A percentile compares a stretch with the other conserved stretches of the same genome.
These are phyloP conservation scores for Globisporangium lucens DNA, from an alignment of 352 stramenopile genomes.

Conservation along the genomic window DNA sequence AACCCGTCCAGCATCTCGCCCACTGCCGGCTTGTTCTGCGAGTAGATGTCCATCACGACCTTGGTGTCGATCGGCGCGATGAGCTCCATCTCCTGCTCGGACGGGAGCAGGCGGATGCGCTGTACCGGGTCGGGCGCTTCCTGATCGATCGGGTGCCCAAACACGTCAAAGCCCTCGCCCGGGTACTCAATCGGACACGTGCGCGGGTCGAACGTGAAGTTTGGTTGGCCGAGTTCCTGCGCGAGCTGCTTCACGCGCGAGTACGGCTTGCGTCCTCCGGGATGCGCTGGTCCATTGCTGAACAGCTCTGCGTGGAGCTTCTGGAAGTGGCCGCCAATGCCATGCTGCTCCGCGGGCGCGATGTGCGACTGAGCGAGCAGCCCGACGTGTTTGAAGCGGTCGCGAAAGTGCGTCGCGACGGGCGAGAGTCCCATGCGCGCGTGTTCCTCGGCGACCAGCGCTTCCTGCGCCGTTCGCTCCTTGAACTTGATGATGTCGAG, in stretches of 20 bases:
- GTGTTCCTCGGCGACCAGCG: constrained; percentile 37
- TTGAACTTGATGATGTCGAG: constrained; percentile 64
- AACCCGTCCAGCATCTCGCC: constrained; percentile 73
- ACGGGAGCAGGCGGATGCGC: constrained; percentile 42
- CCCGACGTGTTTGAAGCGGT: constrained; percentile 64
- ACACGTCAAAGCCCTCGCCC: constrained; percentile 35
- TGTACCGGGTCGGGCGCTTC: constrained; percentile 11
- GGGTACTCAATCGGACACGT: constrained; percentile 32
- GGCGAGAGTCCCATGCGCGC: constrained; percentile 40
- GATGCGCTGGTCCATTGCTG: neutral
- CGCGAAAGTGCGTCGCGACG: constrained; percentile 48
- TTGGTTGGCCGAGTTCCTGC: constrained; percentile 17
- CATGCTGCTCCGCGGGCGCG: constrained; percentile 21
- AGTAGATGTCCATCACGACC: constrained; percentile 44
- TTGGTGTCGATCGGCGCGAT: constrained; percentile 62
- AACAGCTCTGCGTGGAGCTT: constrained; percentile 49
- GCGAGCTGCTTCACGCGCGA: constrained; percentile 18
- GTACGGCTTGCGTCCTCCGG: constrained; percentile 7
- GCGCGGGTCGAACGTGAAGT: constrained; percentile 14
- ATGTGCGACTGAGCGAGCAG: constrained; percentile 43
- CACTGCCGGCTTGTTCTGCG: constrained; percentile 56
- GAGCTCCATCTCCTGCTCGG: constrained; percentile 43
- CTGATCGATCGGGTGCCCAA: constrained; percentile 25
- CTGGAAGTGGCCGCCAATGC: constrained; percentile 68
- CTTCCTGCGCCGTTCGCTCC: constrained; percentile 40